Evolutionary conservation across 208 protist genomes (phyloP).

Genomic region (Crithidia brevicula): DNA sequence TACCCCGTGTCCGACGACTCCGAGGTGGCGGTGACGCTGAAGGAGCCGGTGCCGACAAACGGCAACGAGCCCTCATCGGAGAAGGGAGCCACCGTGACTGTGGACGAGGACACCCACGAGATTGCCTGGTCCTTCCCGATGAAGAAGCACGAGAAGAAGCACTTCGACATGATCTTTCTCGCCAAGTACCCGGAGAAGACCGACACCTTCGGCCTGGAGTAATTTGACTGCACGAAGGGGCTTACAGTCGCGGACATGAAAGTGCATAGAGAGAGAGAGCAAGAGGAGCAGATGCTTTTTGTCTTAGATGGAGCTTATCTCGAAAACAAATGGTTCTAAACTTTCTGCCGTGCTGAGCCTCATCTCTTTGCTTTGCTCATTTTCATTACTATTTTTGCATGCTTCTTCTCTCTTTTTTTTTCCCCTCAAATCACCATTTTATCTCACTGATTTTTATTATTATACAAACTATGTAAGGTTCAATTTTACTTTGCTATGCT

Average conservation of each 20-base stretch:
- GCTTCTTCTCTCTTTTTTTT: conserved; percentile 20
- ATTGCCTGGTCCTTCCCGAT: conserved; percentile 48
- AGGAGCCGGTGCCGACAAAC: conserved; percentile 19
- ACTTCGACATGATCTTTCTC: conserved; percentile 44
- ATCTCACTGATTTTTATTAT: conserved; percentile 11
- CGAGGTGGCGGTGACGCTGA: conserved; percentile 40
- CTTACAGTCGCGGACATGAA: too few relatives aligned
- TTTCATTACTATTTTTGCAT: conserved; percentile 5
- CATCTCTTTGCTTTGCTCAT: too few relatives aligned
- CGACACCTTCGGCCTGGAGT: conserved; percentile 32
- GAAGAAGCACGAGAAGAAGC: conserved; percentile 26
- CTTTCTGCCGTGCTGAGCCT: too few relatives aligned
- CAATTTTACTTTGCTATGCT: background rate
- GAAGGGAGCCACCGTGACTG: conserved; percentile 25
- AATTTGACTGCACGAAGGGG: too few relatives aligned
- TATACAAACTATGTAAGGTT: too few relatives aligned
- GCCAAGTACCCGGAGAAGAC: conserved; percentile 32
- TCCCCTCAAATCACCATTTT: background rate
- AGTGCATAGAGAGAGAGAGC: too few relatives aligned
- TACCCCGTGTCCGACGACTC: conserved; percentile 50
- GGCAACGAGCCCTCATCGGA: background rate
- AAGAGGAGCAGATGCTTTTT: background rate
- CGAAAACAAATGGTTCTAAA: too few relatives aligned
- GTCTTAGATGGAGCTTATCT: background rate
- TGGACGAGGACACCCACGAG: conserved; percentile 45